phyloP scores from a whole-genome alignment of 257 asterid genomes.

The Fraxinus americana region DNA sequence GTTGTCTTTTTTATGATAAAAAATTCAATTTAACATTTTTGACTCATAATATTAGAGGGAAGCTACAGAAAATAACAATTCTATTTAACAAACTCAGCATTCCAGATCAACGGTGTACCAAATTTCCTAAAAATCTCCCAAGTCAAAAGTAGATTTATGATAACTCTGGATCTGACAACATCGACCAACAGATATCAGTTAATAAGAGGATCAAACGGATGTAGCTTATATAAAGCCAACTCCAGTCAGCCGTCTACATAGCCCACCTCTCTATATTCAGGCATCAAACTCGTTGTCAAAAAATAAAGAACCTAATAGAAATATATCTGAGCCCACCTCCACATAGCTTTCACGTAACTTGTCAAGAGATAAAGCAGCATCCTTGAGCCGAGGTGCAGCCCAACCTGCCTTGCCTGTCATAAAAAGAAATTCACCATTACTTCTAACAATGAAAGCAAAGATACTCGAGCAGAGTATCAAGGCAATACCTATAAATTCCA shows the following conservation, averaged over 20 bases:
- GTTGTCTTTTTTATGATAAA: not conserved
- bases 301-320: not conserved
- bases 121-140: not conserved
- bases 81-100: not conserved
- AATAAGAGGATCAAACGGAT: not conserved
- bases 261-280: conserved; percentile 5
- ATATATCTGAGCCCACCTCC: conserved; percentile 55
- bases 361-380: conserved; percentile 86
- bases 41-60: not conserved
- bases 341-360: conserved; percentile 85
- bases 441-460: conserved; percentile 13
- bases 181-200: not conserved
- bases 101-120: not conserved
- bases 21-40: not conserved
- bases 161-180: not conserved
- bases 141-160: not conserved
- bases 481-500: conserved; percentile 90
- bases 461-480: conserved; percentile 7
- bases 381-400: conserved; percentile 99
- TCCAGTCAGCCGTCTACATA: not conserved
- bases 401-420: conserved; percentile 81
- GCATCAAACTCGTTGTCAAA: conserved; percentile 5
- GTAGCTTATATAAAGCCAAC: not conserved
- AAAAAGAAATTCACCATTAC: conserved; percentile 5
- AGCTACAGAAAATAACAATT: not conserved